phyloP scores from a whole-genome alignment of 2,329 filamentous ascomycete species.

The Tolypocladium paradoxum region DNA sequence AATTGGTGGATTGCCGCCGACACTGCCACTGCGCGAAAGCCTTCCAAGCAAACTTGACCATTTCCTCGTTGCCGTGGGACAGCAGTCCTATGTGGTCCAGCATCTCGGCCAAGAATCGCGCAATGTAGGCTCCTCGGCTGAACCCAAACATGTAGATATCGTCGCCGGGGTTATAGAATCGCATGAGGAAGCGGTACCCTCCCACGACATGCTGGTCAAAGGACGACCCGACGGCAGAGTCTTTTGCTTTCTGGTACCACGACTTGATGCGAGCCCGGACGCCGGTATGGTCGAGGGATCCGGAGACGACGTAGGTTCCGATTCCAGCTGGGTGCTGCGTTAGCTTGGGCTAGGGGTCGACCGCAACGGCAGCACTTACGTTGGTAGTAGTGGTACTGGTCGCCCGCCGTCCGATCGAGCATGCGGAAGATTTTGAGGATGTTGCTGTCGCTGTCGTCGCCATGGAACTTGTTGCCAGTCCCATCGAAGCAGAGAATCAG shows the following conservation, averaged over 20 bases:
- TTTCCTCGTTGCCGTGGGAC: slow-evolving; percentile 73
- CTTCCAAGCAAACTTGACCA: slow-evolving; percentile 78
- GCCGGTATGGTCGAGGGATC: slow-evolving; percentile 46
- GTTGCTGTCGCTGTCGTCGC: slow-evolving; percentile 52
- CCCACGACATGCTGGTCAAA: slow-evolving; percentile 78
- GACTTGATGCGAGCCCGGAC: slow-evolving; percentile 46
- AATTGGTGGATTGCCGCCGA: slow-evolving; percentile 35
- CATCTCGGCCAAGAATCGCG: slow-evolving; percentile 72
- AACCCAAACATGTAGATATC: slow-evolving; percentile 67
- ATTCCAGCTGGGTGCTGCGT: slow-evolving; percentile 43
- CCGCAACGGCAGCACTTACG: slow-evolving; percentile 27
- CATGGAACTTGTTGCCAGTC: slow-evolving; percentile 53
- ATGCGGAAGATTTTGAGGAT: slow-evolving; percentile 63
- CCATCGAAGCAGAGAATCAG: slow-evolving; percentile 53
- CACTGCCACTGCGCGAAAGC: slow-evolving; percentile 66
- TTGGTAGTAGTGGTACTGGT: slow-evolving; percentile 56
- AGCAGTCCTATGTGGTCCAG: slow-evolving; percentile 72
- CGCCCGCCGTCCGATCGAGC: slow-evolving; percentile 50
- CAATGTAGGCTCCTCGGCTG: slow-evolving; percentile 62
- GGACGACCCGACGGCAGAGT: slow-evolving; percentile 68
- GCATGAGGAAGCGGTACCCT: slow-evolving; percentile 71
- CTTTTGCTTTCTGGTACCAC: slow-evolving; percentile 64
- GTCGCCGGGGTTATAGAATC: slow-evolving; percentile 54
- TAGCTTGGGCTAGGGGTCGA: background rate
- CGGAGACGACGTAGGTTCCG: slow-evolving; percentile 59